Conservation (phyloP, 208 protist species). For the Crithidia bombi region DNA sequence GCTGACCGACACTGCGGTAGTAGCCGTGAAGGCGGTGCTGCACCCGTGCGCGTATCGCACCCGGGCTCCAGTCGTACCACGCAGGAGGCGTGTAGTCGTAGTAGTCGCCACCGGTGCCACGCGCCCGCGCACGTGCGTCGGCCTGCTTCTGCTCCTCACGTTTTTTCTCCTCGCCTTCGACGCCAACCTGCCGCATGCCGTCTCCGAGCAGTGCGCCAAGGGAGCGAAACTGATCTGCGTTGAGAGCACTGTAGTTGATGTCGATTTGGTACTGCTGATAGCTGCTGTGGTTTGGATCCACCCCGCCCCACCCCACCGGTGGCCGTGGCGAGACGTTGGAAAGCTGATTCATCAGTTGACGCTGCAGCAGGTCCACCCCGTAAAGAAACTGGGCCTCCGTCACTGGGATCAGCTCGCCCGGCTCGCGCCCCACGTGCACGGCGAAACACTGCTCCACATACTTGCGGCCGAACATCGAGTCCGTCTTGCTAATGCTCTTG, state of each 20-base stretch:
- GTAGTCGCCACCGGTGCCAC: not conserved
- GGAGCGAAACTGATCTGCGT: constrained; percentile 83
- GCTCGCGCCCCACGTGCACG: constrained; percentile 79
- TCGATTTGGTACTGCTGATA: constrained; percentile 64
- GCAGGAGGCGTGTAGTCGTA: constrained; percentile 61
- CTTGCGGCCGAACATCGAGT: constrained; percentile 64
- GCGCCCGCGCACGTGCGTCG: constrained; percentile 23
- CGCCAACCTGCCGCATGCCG: constrained; percentile 65
- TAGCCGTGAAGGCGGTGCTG: constrained; percentile 63
- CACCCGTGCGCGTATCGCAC: constrained; percentile 65
- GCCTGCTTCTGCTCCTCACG: constrained; percentile 39
- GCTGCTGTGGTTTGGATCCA: constrained; percentile 33
- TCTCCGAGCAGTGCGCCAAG: constrained; percentile 72
- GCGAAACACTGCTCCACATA: constrained; percentile 89
- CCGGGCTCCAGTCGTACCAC: constrained; percentile 82
- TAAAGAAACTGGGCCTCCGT: constrained; percentile 83
- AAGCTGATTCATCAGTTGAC: constrained; percentile 64
- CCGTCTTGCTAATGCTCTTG: constrained; percentile 54
- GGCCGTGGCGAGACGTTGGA: constrained; percentile 28
- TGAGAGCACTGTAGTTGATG: constrained; percentile 73
- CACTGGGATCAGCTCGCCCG: constrained; percentile 76
- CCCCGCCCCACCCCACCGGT: constrained; percentile 23
- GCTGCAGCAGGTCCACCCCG: constrained; percentile 76
- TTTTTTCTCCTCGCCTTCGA: constrained; percentile 64
- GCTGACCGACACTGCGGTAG: constrained; percentile 64